Conservation (phyloP, 139 green algal species). For the Chlorella sp. region DNA sequence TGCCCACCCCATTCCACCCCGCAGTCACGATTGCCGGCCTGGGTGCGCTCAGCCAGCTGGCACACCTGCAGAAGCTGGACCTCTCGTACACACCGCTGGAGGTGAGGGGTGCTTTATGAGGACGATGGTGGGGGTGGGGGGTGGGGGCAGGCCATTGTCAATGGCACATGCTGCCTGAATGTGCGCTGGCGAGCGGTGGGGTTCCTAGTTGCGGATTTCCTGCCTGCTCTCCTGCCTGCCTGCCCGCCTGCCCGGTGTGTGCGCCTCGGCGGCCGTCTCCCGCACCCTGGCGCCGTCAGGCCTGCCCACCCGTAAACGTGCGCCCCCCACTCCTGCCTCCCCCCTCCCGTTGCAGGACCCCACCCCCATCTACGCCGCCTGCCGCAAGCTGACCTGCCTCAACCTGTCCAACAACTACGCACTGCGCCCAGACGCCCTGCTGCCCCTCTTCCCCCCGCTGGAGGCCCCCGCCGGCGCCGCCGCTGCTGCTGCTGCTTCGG, state of each 20-base stretch:
- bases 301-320: neutral
- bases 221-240: no score
- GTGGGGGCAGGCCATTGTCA: neutral
- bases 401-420: slow-evolving; percentile 53
- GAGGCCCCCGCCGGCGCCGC: no score
- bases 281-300: no score
- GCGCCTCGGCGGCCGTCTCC: no score
- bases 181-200: no score
- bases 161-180: neutral
- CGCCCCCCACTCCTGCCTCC: neutral
- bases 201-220: no score
- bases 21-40: slow-evolving; percentile 43
- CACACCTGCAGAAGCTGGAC: slow-evolving; percentile 55
- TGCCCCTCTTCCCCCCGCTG: slow-evolving; percentile 43
- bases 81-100: slow-evolving; percentile 62
- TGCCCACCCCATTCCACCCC: neutral
- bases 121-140: neutral
- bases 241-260: no score
- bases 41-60: slow-evolving; percentile 36
- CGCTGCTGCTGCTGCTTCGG: neutral
- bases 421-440: slow-evolving; percentile 45
- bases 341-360: slow-evolving; percentile 27
- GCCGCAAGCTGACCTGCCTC: slow-evolving; percentile 52
- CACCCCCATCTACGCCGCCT: slow-evolving; percentile 46
- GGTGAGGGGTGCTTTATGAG: neutral